Evolutionary conservation across 1,139 yeast species (phyloP).

Genomic region (Yamadazyma triangularis): DNA sequence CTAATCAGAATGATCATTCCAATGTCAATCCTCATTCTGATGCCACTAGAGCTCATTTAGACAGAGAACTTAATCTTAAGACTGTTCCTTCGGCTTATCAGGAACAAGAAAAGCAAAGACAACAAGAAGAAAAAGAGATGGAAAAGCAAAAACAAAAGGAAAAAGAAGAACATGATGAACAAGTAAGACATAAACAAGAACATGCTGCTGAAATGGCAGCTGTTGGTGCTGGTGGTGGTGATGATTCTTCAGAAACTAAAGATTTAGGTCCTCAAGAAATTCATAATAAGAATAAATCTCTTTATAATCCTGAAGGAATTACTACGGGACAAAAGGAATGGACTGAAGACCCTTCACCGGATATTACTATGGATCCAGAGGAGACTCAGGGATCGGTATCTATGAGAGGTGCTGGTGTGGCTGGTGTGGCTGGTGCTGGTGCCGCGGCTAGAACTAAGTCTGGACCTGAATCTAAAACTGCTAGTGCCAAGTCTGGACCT

Average conservation of each 20-base stretch:
- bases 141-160: conserved; percentile 7
- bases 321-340: conserved; percentile 5
- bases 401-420: conserved; percentile 8
- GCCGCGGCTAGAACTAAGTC: background rate
- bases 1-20: conserved; percentile 1
- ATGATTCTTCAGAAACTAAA: background rate
- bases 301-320: conserved; percentile 23
- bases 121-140: conserved; percentile 10
- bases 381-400: conserved; percentile 2
- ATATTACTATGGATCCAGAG: conserved; percentile 1
- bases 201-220: background rate
- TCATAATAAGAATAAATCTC: conserved; percentile 27
- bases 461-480: background rate
- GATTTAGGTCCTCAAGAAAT: conserved; percentile 20
- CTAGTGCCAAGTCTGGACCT: conserved; percentile 1
- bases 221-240: background rate
- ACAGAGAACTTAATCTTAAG: conserved; percentile 21
- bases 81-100: conserved; percentile 27
- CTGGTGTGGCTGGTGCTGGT: conserved; percentile 5
- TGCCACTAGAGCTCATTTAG: conserved; percentile 26
- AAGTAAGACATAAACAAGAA: conserved; percentile 1
- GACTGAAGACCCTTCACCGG: conserved; percentile 1
- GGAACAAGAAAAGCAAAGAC: conserved; percentile 5
- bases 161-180: conserved; percentile 5
- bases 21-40: conserved; percentile 11